These are phyloP conservation scores for Entomortierella lignicola DNA, from an alignment of 192 early-diverging fungal genomes.

Conservation along the genomic window DNA sequence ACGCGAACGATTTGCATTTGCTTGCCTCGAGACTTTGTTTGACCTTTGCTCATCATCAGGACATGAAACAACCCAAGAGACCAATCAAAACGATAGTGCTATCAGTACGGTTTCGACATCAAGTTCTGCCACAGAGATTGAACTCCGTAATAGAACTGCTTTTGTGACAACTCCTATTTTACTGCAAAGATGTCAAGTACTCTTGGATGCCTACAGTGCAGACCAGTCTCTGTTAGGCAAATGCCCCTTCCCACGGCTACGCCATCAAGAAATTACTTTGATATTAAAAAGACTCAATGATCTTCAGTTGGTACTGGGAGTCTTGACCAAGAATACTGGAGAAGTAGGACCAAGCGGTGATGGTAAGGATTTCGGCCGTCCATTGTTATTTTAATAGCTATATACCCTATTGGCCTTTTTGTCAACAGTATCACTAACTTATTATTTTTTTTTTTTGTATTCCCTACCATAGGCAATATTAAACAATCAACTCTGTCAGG, in stretches of 20 bases:
- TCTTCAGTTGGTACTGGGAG: constrained; percentile 18
- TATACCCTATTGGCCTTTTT: not conserved
- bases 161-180: constrained; percentile 69
- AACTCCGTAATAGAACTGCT: constrained; percentile 69
- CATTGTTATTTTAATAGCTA: no score
- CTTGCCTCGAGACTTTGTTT: constrained; percentile 72
- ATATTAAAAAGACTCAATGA: constrained; percentile 24
- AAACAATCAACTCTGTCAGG: constrained; percentile 56
- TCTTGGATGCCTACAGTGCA: constrained; percentile 68
- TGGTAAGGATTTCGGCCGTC: not conserved
- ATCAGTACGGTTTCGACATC: not conserved
- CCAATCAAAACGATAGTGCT: not conserved
- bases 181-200: constrained; percentile 68
- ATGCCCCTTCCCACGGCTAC: constrained; percentile 74
- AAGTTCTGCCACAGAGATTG: constrained; percentile 54
- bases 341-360: not conserved
- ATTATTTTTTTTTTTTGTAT: constrained; percentile 6
- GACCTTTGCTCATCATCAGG: constrained; percentile 68
- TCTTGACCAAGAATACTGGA: constrained; percentile 24
- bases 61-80: not conserved
- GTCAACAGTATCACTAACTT: not conserved
- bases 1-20: constrained; percentile 76
- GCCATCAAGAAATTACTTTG: constrained; percentile 34
- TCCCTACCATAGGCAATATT: not conserved
- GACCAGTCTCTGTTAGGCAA: constrained; percentile 77